Evolutionary conservation across 2,329 filamentous ascomycete genomes (phyloP), one percentile per base, ranked within the genome.

Genomic region (Hypoxylon sp.): DNA sequence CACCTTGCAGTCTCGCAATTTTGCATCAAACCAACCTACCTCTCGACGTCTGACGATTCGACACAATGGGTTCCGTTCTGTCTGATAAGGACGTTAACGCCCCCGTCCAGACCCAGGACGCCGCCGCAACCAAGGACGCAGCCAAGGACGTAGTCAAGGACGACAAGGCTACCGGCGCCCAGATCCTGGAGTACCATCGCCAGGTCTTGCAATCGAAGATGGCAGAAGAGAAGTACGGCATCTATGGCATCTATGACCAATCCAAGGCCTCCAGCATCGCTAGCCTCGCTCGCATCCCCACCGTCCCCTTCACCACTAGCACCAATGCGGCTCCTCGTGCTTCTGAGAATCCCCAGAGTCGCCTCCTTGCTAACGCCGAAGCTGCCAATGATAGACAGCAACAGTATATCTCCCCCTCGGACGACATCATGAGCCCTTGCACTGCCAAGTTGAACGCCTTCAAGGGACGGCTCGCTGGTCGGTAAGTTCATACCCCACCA

Each of bases 381-480:
- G 58, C 68, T 59, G 61, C 71, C 61, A 25, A 44, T 50, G 49
- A 58, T 67, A 77, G 82, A 73, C 82, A 82, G 57, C 83, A 85
- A 74, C 83, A 86, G 73, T 95, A 95, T 82, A 85, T 95, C 79
- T 95, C 92, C 17, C 93, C 93, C 2, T 95, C 92, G n/a, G 93
- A 97, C 81, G 90, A 89, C 81, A 95, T 97, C 84, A 92, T 94
- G 90, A 94, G 91, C 75, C 93, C 93, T 37, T 94, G 92, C 81
- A 92, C 91, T 17, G 91, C 92, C 80, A 96, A 96, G 86, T 88
- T 96, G 75, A 91, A 87, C 71, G 91, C 91, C 44, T 89, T 95
- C 81, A 92, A 92, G 82, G 92, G 89, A 82, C 94, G 94, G 84
- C 91, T 93, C 77, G 90, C 90, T 70, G 87, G 87, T 82, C 95